Base-by-base conservation (phyloP, 345 rosid genomes). In the Bruguiera parviflora region DNA sequence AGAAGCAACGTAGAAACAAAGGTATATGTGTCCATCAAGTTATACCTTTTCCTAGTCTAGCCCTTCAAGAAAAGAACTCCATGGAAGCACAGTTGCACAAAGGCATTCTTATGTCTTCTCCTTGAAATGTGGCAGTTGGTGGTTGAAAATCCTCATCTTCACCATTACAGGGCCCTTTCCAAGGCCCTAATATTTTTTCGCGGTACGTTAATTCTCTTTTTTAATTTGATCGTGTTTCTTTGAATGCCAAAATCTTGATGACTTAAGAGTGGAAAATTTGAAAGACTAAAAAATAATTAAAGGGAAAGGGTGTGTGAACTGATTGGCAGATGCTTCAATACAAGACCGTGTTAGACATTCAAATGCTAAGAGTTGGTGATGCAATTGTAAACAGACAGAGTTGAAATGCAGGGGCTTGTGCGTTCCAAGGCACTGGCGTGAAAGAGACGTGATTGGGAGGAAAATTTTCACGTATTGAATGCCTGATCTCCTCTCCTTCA, bases 391-490 rank as follows among this genome's bases (percentile, higher is more conserved):
- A 31, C 32, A 0, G 29, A 39, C 68, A 71, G 70, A 46, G 53
- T 55, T 57, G 78, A 71, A 46, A 84, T 84, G 92, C 86, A 75
- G 80, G 71, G 76, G 67, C 29, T 84, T 6, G 68, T 78, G 31
- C 77, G 28, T 27, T 27, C 28, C 28, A 27, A 27, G 28, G 28
- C 28, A 27, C 28, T 27, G 28, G 28, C 28, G 28, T 27, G 28
- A 27, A 27, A 27, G 28, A 2, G 28, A 27, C 28, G 28, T 27
- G 28, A 27, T 27, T 27, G 70, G 71, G 62, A 25, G 63, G 64
- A 31, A 58, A 73, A 61, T 60, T 77, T 35, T 71, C 87, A 4
- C 72, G 80, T 35, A 71, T 73, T 20, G 79, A 81, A 25, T 69
- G 82, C 25, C 58, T 64, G 21, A 51, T 76, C 28, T 79, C 81